Evolutionary conservation across 2,329 filamentous ascomycete genomes (phyloP).

Genomic region (Curvularia eragrostidis): DNA sequence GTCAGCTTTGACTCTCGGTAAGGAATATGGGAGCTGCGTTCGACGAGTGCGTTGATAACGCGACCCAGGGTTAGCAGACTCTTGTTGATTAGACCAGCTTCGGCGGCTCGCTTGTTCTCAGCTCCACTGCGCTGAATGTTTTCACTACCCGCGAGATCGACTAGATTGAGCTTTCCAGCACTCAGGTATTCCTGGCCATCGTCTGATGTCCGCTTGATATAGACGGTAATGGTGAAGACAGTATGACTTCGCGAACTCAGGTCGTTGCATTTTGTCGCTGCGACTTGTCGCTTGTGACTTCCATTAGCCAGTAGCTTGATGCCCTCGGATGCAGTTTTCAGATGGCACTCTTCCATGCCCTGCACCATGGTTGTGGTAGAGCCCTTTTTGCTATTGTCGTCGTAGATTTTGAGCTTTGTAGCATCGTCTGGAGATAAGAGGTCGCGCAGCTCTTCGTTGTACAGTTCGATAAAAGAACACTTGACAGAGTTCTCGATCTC

Average conservation of each 20-base stretch:
- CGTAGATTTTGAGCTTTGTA: conserved; percentile 91
- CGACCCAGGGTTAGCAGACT: conserved; percentile 91
- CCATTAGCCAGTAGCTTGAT: conserved; percentile 88
- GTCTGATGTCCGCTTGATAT: conserved; percentile 80
- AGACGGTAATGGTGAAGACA: conserved; percentile 93
- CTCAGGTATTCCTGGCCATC: conserved; percentile 89
- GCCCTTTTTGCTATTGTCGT: conserved; percentile 84
- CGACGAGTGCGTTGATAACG: conserved; percentile 96
- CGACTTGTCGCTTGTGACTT: conserved; percentile 95
- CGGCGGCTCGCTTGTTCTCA: conserved; percentile 95
- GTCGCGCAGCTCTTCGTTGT: conserved; percentile 96
- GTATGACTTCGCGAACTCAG: conserved; percentile 96
- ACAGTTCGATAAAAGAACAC: conserved; percentile 97
- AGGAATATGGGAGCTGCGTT: conserved; percentile 87
- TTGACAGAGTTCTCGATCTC: conserved; percentile 87
- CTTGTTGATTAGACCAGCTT: conserved; percentile 98
- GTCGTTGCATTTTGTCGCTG: conserved; percentile 99
- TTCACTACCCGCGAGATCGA: conserved; percentile 95
- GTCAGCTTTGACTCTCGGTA: conserved; percentile 96
- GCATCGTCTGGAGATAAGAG: conserved; percentile 81
- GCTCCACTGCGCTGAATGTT: conserved; percentile 97
- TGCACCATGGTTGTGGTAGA: conserved; percentile 87
- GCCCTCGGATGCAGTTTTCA: conserved; percentile 81
- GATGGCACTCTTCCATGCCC: conserved; percentile 96
- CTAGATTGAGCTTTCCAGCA: conserved; percentile 92